These are phyloP conservation scores for Penicilliopsis zonata DNA, from an alignment of 495 filamentous ascomycete genomes.

Conservation along the genomic window DNA sequence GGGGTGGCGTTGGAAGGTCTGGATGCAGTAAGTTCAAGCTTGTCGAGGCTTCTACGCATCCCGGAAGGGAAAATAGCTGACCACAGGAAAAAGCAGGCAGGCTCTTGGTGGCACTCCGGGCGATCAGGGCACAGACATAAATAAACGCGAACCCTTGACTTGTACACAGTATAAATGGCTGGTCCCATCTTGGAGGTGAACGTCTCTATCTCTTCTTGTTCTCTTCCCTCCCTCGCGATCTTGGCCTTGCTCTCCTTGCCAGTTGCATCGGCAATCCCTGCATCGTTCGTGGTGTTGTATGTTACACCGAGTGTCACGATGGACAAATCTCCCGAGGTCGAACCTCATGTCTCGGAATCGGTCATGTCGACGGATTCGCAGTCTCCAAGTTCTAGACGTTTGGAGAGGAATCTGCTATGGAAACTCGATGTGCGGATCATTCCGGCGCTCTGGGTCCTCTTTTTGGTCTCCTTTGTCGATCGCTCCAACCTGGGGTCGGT, in stretches of 20 bases:
- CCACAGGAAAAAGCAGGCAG: too few relatives aligned
- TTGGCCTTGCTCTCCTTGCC: too few relatives aligned
- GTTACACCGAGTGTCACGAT: slow-evolving; percentile 1
- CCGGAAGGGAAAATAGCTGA: too few relatives aligned
- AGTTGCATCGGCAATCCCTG: background rate
- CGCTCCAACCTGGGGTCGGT: slow-evolving; percentile 37
- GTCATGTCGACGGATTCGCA: background rate
- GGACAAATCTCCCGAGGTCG: slow-evolving; percentile 1
- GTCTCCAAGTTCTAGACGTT: slow-evolving; percentile 22
- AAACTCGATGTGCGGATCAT: slow-evolving; percentile 26
- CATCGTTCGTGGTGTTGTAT: background rate
- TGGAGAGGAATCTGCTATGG: slow-evolving; percentile 32
- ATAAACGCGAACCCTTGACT: too few relatives aligned
- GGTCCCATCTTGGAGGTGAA: too few relatives aligned
- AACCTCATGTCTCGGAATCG: slow-evolving; percentile 1
- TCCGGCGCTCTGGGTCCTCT: slow-evolving; percentile 22
- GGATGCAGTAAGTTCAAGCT: too few relatives aligned
- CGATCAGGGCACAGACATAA: too few relatives aligned
- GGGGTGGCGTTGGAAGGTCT: too few relatives aligned
- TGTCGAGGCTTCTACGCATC: too few relatives aligned
- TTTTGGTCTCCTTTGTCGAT: slow-evolving; percentile 29
- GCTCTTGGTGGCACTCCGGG: too few relatives aligned
- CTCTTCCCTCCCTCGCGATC: background rate
- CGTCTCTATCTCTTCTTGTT: background rate
- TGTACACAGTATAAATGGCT: too few relatives aligned